These are phyloP conservation scores for Trypanosomatidae sp. DNA, from an alignment of 208 protist genomes.

Conservation along the genomic window DNA sequence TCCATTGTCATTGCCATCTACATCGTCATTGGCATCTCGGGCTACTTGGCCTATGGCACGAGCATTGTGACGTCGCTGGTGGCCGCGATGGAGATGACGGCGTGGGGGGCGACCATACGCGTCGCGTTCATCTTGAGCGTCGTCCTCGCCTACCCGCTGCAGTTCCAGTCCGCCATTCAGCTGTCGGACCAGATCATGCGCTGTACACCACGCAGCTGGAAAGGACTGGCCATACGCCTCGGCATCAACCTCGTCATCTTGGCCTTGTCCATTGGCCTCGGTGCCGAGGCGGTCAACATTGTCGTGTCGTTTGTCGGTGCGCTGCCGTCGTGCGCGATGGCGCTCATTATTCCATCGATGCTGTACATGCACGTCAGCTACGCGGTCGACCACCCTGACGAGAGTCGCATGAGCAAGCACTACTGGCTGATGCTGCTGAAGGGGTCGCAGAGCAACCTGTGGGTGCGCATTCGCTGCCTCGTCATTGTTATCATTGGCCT, in stretches of 20 bases:
- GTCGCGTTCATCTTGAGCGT: constrained; percentile 32
- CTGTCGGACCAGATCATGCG: constrained; percentile 35
- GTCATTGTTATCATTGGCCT: constrained; percentile 39
- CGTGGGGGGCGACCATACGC: constrained; percentile 33
- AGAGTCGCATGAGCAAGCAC: constrained; percentile 16
- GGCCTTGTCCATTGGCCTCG: constrained; percentile 41
- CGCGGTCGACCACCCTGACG: constrained; percentile 34
- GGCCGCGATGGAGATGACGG: constrained; percentile 14
- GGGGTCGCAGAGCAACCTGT: constrained; percentile 12
- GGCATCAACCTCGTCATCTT: constrained; percentile 47
- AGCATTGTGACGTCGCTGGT: constrained; percentile 27
- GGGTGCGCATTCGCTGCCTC: constrained; percentile 17
- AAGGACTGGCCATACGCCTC: constrained; percentile 30
- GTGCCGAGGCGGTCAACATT: constrained; percentile 36
- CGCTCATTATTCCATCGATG: constrained; percentile 48
- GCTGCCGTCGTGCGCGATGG: constrained; percentile 50
- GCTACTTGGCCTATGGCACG: constrained; percentile 52
- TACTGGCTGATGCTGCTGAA: constrained; percentile 42
- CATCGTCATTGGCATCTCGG: constrained; percentile 41
- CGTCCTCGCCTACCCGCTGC: constrained; percentile 60
- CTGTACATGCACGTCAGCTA: constrained; percentile 29
- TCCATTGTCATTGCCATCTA: constrained; percentile 29
- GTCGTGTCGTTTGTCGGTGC: constrained; percentile 62
- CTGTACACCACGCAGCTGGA: constrained; percentile 32
- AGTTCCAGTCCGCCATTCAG: constrained; percentile 71